Percentiles rank a stretch among this genome's conserved stretches.
These are phyloP conservation scores for Neoarthrinium moseri DNA, from an alignment of 2,329 filamentous ascomycete genomes.

Conservation along the genomic window DNA sequence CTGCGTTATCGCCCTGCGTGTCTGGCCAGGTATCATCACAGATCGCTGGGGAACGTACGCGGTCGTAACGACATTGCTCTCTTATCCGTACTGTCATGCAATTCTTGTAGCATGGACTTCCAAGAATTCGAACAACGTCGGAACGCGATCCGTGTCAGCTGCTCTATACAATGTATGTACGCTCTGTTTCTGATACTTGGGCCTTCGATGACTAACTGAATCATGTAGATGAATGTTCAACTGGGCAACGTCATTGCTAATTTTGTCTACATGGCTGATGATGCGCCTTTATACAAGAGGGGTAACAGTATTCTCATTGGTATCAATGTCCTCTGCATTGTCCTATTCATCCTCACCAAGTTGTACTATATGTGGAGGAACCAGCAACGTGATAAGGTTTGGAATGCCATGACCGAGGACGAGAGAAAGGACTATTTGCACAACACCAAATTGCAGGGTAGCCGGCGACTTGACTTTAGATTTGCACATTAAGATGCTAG, in stretches of 20 bases:
- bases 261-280: conserved; percentile 53
- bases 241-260: conserved; percentile 29
- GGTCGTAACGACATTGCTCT: conserved; percentile 45
- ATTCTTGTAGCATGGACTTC: conserved; percentile 59
- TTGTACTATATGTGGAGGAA: conserved; percentile 53
- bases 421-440: conserved; percentile 47
- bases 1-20: conserved; percentile 47
- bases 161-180: conserved; percentile 53
- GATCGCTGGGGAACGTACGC: conserved; percentile 51
- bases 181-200: neutral
- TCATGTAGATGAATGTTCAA: conserved; percentile 33
- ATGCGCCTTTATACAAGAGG: conserved; percentile 51
- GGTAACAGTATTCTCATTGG: conserved; percentile 55
- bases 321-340: conserved; percentile 47
- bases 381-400: conserved; percentile 40
- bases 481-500: conserved; percentile 35
- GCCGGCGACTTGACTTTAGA: conserved; percentile 39
- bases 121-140: conserved; percentile 58
- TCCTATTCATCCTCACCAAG: conserved; percentile 49
- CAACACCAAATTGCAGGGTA: conserved; percentile 39
- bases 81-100: conserved; percentile 58
- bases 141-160: conserved; percentile 57
- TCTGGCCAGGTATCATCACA: conserved; percentile 39
- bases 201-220: neutral
- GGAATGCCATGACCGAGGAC: conserved; percentile 46